Evolutionary conservation across 495 filamentous ascomycete species (phyloP).

Genomic region (Tuber microsphaerosporum): DNA sequence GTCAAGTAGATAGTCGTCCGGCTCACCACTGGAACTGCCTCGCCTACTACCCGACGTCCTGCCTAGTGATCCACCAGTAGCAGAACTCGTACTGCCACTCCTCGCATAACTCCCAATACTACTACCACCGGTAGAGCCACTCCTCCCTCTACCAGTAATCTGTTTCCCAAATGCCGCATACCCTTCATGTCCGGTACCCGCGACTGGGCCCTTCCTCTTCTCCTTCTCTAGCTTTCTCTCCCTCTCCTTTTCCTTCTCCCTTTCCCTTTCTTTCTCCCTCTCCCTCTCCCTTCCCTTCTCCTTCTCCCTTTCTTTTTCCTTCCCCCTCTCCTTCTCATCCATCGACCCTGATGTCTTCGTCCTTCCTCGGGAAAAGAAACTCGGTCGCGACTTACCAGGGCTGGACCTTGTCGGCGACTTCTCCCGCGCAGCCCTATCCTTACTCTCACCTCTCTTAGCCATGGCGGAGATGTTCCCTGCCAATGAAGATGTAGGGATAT

Average conservation of each 20-base stretch:
- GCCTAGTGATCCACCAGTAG: constrained; percentile 34
- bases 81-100: constrained; percentile 43
- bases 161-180: constrained; percentile 64
- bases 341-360: constrained; percentile 14
- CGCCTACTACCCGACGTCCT: constrained; percentile 47
- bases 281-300: background rate
- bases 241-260: constrained; percentile 45
- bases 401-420: constrained; percentile 32
- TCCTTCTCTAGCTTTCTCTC: constrained; percentile 51
- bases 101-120: constrained; percentile 44
- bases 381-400: constrained; percentile 31
- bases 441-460: constrained; percentile 16
- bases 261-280: constrained; percentile 19
- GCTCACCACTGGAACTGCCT: constrained; percentile 48
- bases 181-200: constrained; percentile 93
- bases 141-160: constrained; percentile 53
- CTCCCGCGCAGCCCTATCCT: constrained; percentile 24
- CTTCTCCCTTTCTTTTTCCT: constrained; percentile 22
- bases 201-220: constrained; percentile 70
- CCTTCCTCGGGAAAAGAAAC: constrained; percentile 30
- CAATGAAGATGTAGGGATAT: constrained; percentile 9
- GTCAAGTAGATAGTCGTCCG: constrained; percentile 64
- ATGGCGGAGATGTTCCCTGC: constrained; percentile 16
- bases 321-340: constrained; percentile 19
- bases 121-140: constrained; percentile 45